Evolutionary conservation across 176 grass and related monocot genomes (phyloP).

Genomic region (Triticum timopheevii): DNA sequence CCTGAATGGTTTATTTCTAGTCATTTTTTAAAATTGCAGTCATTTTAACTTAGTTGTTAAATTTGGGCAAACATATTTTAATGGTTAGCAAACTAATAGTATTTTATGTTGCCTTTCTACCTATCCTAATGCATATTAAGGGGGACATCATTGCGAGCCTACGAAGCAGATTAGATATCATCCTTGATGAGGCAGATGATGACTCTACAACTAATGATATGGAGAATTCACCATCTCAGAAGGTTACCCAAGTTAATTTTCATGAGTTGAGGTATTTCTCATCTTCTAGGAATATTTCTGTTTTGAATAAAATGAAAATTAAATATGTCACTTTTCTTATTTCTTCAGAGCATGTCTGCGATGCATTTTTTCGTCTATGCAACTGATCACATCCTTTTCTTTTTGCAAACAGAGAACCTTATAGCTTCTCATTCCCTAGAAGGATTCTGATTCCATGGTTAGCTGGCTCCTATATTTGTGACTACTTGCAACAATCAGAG

Average conservation of each 20-base stretch:
- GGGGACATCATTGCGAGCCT: slow-evolving; percentile 67
- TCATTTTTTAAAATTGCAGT: not conserved
- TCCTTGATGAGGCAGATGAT: slow-evolving; percentile 75
- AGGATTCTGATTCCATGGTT: slow-evolving; percentile 85
- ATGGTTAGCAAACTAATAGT: not conserved
- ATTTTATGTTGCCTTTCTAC: slow-evolving; percentile 12
- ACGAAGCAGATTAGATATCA: slow-evolving; percentile 80
- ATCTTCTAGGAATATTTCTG: not conserved
- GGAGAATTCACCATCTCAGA: slow-evolving; percentile 43
- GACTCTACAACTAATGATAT: slow-evolving; percentile 18
- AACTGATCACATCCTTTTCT: slow-evolving; percentile 1
- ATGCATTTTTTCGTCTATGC: not conserved
- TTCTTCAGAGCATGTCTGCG: not conserved
- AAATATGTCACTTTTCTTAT: not conserved
- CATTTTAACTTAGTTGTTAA: not conserved
- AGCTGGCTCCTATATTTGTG: slow-evolving; percentile 58
- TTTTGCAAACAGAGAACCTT: slow-evolving; percentile 62
- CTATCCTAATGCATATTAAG: slow-evolving; percentile 33
- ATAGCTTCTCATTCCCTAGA: slow-evolving; percentile 67
- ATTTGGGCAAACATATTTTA: not conserved
- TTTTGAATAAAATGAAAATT: slow-evolving; percentile 8
- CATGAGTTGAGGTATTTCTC: slow-evolving; percentile 67
- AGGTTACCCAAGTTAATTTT: slow-evolving; percentile 54
- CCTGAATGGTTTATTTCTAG: slow-evolving; percentile 1
- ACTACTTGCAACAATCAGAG: slow-evolving; percentile 78